A percentile compares a stretch with the other conserved stretches of the same genome.
phyloP scores from a whole-genome alignment of 2,329 filamentous ascomycete genomes.

The Aspergillus latus region DNA sequence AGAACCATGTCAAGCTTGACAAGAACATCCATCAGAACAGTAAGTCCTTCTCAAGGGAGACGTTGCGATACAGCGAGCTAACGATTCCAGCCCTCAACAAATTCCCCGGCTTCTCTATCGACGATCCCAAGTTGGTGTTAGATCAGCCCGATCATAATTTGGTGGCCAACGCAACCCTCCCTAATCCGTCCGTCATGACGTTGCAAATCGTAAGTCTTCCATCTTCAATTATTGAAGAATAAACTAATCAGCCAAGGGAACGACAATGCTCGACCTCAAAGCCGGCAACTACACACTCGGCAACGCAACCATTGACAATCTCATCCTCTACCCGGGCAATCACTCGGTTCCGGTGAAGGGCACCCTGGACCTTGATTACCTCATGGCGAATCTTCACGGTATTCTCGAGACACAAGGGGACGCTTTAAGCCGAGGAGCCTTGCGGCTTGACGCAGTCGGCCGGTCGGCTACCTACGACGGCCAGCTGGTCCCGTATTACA shows the following conservation, averaged over 20 bases:
- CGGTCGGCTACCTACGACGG: constrained; percentile 32
- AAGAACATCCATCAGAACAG: constrained; percentile 36
- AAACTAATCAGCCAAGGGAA: constrained; percentile 38
- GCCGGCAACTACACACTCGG: constrained; percentile 51
- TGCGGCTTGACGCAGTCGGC: constrained; percentile 30
- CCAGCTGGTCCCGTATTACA: constrained; percentile 36
- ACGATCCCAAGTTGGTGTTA: constrained; percentile 45
- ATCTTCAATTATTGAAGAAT: neutral
- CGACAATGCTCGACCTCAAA: constrained; percentile 54
- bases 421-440: constrained; percentile 28
- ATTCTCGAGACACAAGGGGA: constrained; percentile 28
- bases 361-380: constrained; percentile 46
- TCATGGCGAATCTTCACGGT: constrained; percentile 29
- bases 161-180: constrained; percentile 53
- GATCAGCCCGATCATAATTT: constrained; percentile 53
- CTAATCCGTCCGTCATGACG: constrained; percentile 59
- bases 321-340: constrained; percentile 55
- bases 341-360: constrained; percentile 53
- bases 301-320: constrained; percentile 49
- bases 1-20: constrained; percentile 36
- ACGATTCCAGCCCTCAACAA: constrained; percentile 51
- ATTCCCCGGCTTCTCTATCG: constrained; percentile 51
- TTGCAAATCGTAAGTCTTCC: constrained; percentile 46
- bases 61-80: neutral
- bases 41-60: constrained; percentile 20